Conservation (phyloP, 2,329 filamentous ascomycete genomes). For the Aspergillus ochraceoroseus region DNA sequence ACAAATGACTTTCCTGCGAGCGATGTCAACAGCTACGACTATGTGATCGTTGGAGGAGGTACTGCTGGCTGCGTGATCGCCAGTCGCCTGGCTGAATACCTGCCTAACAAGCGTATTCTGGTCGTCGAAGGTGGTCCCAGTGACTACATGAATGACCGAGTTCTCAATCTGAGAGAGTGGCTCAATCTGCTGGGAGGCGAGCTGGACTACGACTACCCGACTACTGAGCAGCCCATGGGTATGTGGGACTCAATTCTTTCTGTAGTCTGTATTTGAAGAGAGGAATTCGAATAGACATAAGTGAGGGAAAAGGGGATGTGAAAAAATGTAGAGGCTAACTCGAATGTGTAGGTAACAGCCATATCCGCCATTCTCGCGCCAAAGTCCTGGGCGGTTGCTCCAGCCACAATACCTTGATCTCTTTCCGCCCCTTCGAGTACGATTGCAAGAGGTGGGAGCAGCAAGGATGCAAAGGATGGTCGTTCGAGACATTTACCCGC, state of each 20-base stretch:
- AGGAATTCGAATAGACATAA: too few relatives aligned
- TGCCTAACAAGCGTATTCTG: slow-evolving; percentile 74
- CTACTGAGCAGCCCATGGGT: slow-evolving; percentile 79
- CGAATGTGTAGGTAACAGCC: slow-evolving; percentile 63
- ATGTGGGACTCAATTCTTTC: slow-evolving; percentile 28
- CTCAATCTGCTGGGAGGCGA: slow-evolving; percentile 76
- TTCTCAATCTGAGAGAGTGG: slow-evolving; percentile 84
- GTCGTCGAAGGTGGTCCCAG: slow-evolving; percentile 85
- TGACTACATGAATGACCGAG: slow-evolving; percentile 81
- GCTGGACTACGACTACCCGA: slow-evolving; percentile 86
- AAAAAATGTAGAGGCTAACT: slow-evolving; percentile 7
- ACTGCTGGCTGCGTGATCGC: slow-evolving; percentile 83
- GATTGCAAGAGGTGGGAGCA: slow-evolving; percentile 80
- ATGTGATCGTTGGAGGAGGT: slow-evolving; percentile 78
- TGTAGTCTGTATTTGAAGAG: too few relatives aligned
- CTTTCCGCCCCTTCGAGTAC: slow-evolving; percentile 85
- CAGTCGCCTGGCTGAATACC: slow-evolving; percentile 71
- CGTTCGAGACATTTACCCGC: slow-evolving; percentile 76
- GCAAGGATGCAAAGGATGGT: slow-evolving; percentile 78
- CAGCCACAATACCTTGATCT: slow-evolving; percentile 90
- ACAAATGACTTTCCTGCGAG: slow-evolving; percentile 62
- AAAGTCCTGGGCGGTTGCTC: slow-evolving; percentile 92
- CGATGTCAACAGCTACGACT: slow-evolving; percentile 69
- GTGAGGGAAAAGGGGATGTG: neutral
- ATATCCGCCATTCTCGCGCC: slow-evolving; percentile 85